A percentile compares a stretch with the other conserved stretches of the same genome.
phyloP scores from a whole-genome alignment of 306 rosid species.

The Begonia loranthoides region DNA sequence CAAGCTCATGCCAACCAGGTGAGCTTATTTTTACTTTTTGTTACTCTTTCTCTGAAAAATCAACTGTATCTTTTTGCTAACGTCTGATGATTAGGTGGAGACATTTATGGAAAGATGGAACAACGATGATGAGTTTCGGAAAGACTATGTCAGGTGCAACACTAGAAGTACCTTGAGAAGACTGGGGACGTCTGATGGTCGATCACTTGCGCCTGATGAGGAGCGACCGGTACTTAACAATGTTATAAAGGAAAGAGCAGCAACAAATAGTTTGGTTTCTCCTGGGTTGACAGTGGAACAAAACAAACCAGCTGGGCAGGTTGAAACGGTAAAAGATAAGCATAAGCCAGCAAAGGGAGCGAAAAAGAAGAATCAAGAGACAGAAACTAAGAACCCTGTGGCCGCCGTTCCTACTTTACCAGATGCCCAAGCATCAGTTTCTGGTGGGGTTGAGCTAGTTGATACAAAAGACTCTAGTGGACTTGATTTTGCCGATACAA shows the following conservation, averaged over 20 bases:
- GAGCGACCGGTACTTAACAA: slow-evolving; percentile 45
- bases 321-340: slow-evolving; percentile 21
- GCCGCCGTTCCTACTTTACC: slow-evolving; percentile 17
- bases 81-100: slow-evolving; percentile 37
- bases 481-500: neutral
- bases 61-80: too few relatives aligned
- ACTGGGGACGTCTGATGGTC: slow-evolving; percentile 68
- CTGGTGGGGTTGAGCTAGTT: slow-evolving; percentile 32
- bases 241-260: slow-evolving; percentile 18
- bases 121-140: slow-evolving; percentile 50
- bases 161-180: slow-evolving; percentile 71
- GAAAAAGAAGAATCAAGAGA: slow-evolving; percentile 22
- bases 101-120: slow-evolving; percentile 51
- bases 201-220: slow-evolving; percentile 65
- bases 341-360: slow-evolving; percentile 23
- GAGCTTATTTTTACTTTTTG: too few relatives aligned
- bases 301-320: slow-evolving; percentile 18
- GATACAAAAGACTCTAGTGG: slow-evolving; percentile 7
- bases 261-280: slow-evolving; percentile 21
- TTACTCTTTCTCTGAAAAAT: too few relatives aligned
- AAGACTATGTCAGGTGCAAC: slow-evolving; percentile 53
- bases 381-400: slow-evolving; percentile 25
- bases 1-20: slow-evolving; percentile 63
- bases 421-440: slow-evolving; percentile 15
- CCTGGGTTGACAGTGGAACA: slow-evolving; percentile 23